Conservation (phyloP, 148 eudicot species). For the Rhododendron simsii region DNA sequence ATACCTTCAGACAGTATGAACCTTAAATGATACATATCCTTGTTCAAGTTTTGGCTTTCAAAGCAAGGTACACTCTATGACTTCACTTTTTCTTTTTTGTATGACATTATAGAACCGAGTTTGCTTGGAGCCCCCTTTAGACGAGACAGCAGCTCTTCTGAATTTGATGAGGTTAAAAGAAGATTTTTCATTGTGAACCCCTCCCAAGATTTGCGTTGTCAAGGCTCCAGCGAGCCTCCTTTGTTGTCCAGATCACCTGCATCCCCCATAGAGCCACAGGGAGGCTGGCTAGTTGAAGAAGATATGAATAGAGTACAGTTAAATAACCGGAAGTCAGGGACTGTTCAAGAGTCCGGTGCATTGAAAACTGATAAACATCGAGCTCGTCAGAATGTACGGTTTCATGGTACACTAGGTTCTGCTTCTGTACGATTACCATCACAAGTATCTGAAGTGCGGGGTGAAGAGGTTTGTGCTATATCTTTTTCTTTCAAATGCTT, state of each 20-base stretch:
- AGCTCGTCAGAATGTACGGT: constrained; percentile 25
- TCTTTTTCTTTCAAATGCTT: not conserved
- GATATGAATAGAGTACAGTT: constrained; percentile 35
- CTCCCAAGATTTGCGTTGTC: constrained; percentile 31
- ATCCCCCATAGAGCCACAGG: constrained; percentile 39
- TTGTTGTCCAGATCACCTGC: constrained; percentile 50
- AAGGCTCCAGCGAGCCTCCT: constrained; percentile 56
- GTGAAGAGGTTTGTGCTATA: constrained; percentile 52
- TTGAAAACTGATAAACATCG: constrained; percentile 43
- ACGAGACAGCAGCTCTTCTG: constrained; percentile 43
- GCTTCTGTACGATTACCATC: constrained; percentile 30
- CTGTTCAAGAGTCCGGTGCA: constrained; percentile 38
- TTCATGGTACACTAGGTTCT: constrained; percentile 28
- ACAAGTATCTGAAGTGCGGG: constrained; percentile 33
- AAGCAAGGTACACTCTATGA: not conserved
- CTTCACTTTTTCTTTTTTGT: constrained; percentile 7
- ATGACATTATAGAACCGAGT: constrained; percentile 56
- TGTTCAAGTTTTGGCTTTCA: constrained; percentile 4
- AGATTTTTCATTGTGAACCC: constrained; percentile 29
- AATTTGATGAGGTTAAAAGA: constrained; percentile 36
- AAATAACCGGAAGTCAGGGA: constrained; percentile 26
- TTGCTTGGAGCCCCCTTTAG: constrained; percentile 72
- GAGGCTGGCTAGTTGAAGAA: constrained; percentile 63
- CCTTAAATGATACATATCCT: constrained; percentile 2
- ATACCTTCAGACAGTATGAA: constrained; percentile 61